A percentile compares a stretch with the other conserved stretches of the same genome.
phyloP scores from a whole-genome alignment of 1,139 yeast genomes.

The Magnusiomyces clavatus region DNA sequence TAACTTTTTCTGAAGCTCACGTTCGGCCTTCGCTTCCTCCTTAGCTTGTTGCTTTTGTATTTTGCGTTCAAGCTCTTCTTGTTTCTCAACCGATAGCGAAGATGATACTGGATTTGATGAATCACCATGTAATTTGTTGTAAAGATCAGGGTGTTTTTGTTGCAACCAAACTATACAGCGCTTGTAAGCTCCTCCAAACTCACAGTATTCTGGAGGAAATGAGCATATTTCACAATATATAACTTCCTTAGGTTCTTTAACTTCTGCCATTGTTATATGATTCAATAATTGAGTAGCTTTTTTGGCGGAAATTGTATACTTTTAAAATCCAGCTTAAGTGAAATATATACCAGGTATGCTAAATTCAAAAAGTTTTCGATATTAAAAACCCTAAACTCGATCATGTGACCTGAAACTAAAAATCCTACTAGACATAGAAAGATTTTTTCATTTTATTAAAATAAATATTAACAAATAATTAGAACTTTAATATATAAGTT shows the following conservation, averaged over 20 bases:
- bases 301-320: too few relatives aligned
- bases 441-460: too few relatives aligned
- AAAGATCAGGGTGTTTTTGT: constrained; percentile 50
- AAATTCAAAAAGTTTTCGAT: too few relatives aligned
- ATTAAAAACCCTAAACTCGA: too few relatives aligned
- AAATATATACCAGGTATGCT: too few relatives aligned
- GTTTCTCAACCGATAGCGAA: constrained; percentile 62
- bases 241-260: constrained; percentile 20
- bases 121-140: constrained; percentile 43
- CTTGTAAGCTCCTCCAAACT: constrained; percentile 74
- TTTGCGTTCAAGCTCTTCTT: constrained; percentile 74
- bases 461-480: too few relatives aligned
- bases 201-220: constrained; percentile 91
- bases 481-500: too few relatives aligned
- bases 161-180: constrained; percentile 82
- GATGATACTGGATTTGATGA: constrained; percentile 43
- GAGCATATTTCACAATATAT: constrained; percentile 79
- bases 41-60: constrained; percentile 79
- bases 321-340: too few relatives aligned
- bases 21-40: constrained; percentile 81
- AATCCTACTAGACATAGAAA: too few relatives aligned
- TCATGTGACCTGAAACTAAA: too few relatives aligned
- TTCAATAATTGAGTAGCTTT: background rate
- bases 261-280: constrained; percentile 2
- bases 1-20: constrained; percentile 72